phyloP scores from a whole-genome alignment of 805 yeast species.

The Yarrowia yakushimensis region DNA sequence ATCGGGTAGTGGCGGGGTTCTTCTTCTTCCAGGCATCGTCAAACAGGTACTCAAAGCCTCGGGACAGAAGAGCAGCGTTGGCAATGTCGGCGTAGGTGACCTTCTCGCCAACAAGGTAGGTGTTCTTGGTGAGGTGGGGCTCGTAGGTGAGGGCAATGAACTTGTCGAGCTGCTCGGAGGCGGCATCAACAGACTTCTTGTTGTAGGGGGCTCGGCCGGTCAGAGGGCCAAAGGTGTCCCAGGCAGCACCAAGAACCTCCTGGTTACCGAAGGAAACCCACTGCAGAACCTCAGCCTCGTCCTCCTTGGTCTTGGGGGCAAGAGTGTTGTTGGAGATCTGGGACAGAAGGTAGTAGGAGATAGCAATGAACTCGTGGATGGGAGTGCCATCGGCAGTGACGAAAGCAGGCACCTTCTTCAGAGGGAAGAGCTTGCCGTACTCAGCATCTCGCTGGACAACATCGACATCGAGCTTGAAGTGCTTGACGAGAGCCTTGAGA shows the following conservation, averaged over 20 bases:
- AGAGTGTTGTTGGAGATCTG: slow-evolving; percentile 40
- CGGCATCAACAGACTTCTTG: slow-evolving; percentile 62
- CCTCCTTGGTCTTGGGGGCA: slow-evolving; percentile 62
- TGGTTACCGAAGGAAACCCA: slow-evolving; percentile 76
- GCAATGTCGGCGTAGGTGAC: slow-evolving; percentile 63
- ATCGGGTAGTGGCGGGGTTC: slow-evolving; percentile 63
- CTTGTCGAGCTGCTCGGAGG: slow-evolving; percentile 41
- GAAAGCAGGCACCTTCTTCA: slow-evolving; percentile 58
- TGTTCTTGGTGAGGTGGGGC: slow-evolving; percentile 46
- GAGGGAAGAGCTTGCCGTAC: slow-evolving; percentile 52
- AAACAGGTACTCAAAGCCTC: slow-evolving; percentile 53
- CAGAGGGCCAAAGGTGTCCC: slow-evolving; percentile 55
- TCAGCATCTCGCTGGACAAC: slow-evolving; percentile 41
- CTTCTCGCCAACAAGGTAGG: slow-evolving; percentile 69
- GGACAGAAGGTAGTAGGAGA: slow-evolving; percentile 46
- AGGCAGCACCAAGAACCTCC: slow-evolving; percentile 54
- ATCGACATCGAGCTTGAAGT: slow-evolving; percentile 56
- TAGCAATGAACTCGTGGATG: slow-evolving; percentile 62
- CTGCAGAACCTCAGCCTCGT: slow-evolving; percentile 63
- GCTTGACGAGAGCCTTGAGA: slow-evolving; percentile 43
- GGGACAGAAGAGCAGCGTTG: slow-evolving; percentile 45
- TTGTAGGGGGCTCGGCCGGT: slow-evolving; percentile 68
- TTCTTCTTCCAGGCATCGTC: slow-evolving; percentile 62
- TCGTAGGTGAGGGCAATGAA: slow-evolving; percentile 42
- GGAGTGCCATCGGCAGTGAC: slow-evolving; percentile 63